Evolutionary conservation across 2,329 filamentous ascomycete species (phyloP).

Genomic region (Westerdykella sp.): DNA sequence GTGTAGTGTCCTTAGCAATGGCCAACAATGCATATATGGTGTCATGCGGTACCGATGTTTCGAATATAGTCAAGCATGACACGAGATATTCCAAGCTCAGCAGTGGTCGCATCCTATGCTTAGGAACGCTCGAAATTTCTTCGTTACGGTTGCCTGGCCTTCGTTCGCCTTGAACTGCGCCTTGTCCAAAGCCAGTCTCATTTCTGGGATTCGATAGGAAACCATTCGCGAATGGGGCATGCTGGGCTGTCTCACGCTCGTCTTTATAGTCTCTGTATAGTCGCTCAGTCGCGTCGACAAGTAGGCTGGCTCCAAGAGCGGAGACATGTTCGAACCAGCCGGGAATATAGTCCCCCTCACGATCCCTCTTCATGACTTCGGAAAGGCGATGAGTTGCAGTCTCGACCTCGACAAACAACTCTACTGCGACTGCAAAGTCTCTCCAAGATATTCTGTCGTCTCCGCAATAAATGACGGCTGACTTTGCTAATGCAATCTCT

Average conservation of each 20-base stretch:
- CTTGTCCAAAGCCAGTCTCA: no score
- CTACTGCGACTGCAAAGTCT: slow-evolving; percentile 36
- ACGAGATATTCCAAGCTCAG: slow-evolving; percentile 35
- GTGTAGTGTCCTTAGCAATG: slow-evolving; percentile 31
- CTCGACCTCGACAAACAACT: slow-evolving; percentile 38
- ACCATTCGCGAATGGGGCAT: no score
- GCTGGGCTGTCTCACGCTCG: no score
- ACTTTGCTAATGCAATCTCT: slow-evolving; percentile 36
- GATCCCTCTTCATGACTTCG: slow-evolving; percentile 31
- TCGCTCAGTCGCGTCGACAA: slow-evolving; percentile 33
- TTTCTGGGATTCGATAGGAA: no score
- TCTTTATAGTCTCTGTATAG: slow-evolving; percentile 22
- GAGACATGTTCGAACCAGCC: slow-evolving; percentile 34
- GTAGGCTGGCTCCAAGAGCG: slow-evolving; percentile 30
- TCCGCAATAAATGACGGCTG: slow-evolving; percentile 37
- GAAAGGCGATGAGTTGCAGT: slow-evolving; percentile 34
- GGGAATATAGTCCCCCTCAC: slow-evolving; percentile 18
- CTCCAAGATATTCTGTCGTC: slow-evolving; percentile 32
- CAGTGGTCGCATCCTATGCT: slow-evolving; percentile 6
- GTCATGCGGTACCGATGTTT: slow-evolving; percentile 25
- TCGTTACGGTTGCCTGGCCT: neutral
- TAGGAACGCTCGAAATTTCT: neutral
- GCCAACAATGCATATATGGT: slow-evolving; percentile 32
- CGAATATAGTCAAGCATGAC: slow-evolving; percentile 28
- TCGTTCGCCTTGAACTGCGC: neutral